Percentiles rank a stretch among this genome's conserved stretches.
phyloP scores from a whole-genome alignment of 2,329 filamentous ascomycete species.

The Nemania sp. region DNA sequence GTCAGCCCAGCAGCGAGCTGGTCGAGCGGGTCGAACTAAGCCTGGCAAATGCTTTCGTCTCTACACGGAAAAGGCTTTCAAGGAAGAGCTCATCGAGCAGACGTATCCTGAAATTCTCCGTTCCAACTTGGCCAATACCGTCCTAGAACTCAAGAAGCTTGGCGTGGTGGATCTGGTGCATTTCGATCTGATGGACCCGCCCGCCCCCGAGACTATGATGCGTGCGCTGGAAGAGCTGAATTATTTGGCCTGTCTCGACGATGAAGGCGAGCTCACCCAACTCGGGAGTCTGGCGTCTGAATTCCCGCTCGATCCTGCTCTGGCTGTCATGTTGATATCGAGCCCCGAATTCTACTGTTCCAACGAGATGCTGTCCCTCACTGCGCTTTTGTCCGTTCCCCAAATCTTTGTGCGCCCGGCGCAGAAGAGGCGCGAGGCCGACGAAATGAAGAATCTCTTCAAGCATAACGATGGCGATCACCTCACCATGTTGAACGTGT shows the following conservation, averaged over 20 bases:
- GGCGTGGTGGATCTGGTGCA: slow-evolving; percentile 95
- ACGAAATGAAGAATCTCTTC: slow-evolving; percentile 96
- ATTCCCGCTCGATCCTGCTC: slow-evolving; percentile 89
- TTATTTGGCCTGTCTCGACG: slow-evolving; percentile 93
- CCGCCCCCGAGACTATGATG: slow-evolving; percentile 98
- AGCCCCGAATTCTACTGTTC: slow-evolving; percentile 98
- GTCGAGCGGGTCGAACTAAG: slow-evolving; percentile 97
- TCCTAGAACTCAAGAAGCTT: slow-evolving; percentile 95
- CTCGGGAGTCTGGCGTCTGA: slow-evolving; percentile 88
- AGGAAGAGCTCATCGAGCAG: slow-evolving; percentile 96
- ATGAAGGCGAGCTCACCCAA: slow-evolving; percentile 88
- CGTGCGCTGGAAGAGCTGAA: slow-evolving; percentile 96
- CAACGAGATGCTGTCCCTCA: slow-evolving; percentile 96
- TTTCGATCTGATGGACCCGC: slow-evolving; percentile 98
- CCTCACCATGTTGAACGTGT: slow-evolving; percentile 93
- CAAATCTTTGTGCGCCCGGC: slow-evolving; percentile 91
- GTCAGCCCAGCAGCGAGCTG: slow-evolving; percentile 93
- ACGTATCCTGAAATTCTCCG: slow-evolving; percentile 95
- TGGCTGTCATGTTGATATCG: slow-evolving; percentile 97
- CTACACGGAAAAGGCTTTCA: slow-evolving; percentile 94
- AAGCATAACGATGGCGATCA: slow-evolving; percentile 93
- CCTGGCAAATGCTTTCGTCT: slow-evolving; percentile 98
- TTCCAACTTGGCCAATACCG: slow-evolving; percentile 92
- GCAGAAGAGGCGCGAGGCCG: slow-evolving; percentile 82
- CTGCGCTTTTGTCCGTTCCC: slow-evolving; percentile 89